Percentiles rank a stretch among this genome's conserved stretches.
Evolutionary conservation across 1,139 yeast species (phyloP).

Genomic region (Debaryomyces nepalensis): DNA sequence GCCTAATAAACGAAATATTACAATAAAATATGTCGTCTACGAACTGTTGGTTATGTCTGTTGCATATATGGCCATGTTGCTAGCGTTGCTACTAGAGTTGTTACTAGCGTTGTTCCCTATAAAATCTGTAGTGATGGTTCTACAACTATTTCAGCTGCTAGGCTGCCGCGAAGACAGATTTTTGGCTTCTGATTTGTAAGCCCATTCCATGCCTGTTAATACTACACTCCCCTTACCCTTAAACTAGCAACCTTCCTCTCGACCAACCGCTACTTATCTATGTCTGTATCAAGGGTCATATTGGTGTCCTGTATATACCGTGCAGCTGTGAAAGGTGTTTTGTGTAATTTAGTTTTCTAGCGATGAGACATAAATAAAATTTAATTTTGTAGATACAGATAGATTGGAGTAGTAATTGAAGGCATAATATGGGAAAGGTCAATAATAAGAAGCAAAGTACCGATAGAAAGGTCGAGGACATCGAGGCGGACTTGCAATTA

Average conservation of each 20-base stretch:
- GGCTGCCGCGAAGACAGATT: too few relatives aligned
- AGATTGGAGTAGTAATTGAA: not conserved
- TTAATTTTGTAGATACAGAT: conserved; percentile 4
- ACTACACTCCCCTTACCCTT: too few relatives aligned
- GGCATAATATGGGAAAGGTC: conserved; percentile 13
- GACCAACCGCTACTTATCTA: not conserved
- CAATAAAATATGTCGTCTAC: conserved; percentile 22
- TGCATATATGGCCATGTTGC: not conserved
- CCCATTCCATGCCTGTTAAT: too few relatives aligned
- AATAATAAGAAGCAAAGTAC: conserved; percentile 17
- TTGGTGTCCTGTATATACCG: conserved; percentile 3
- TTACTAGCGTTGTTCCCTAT: too few relatives aligned
- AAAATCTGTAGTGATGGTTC: too few relatives aligned
- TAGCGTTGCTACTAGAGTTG: too few relatives aligned
- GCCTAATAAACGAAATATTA: conserved; percentile 24
- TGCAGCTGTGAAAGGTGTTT: conserved; percentile 2
- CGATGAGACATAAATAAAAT: conserved; percentile 10
- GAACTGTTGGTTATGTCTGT: not conserved
- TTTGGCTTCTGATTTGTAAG: too few relatives aligned
- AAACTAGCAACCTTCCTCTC: too few relatives aligned
- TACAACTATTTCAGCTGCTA: too few relatives aligned
- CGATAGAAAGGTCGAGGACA: conserved; percentile 29
- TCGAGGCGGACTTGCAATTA: conserved; percentile 38
- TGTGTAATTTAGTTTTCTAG: conserved; percentile 10
- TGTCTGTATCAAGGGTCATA: not conserved